Evolutionary conservation across 176 grass and related monocot genomes (phyloP).

Genomic region (Bolboschoenus planiculmis): DNA sequence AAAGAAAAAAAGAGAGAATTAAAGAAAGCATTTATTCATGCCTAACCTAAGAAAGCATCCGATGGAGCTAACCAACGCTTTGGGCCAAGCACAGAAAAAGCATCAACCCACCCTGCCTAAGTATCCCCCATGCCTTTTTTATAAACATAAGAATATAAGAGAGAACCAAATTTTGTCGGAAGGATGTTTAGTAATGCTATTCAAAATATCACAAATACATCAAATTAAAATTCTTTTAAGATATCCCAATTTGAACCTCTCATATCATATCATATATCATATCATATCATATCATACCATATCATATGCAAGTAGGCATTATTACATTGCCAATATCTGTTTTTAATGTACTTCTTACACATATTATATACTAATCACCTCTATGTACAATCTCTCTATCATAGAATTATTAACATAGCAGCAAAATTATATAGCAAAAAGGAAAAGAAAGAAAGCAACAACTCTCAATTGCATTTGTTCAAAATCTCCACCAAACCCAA

Average conservation of each 20-base stretch:
- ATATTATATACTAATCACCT: conserved; percentile 30
- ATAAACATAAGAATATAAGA: neutral
- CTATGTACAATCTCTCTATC: conserved; percentile 55
- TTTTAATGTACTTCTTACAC: conserved; percentile 19
- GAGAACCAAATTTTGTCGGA: neutral
- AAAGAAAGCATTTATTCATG: conserved; percentile 24
- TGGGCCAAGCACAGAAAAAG: neutral
- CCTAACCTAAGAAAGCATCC: conserved; percentile 27
- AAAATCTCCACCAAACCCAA: conserved; percentile 47
- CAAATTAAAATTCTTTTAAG: conserved; percentile 6
- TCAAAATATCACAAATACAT: neutral
- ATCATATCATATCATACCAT: too few species aligned
- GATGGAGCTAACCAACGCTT: conserved; percentile 6
- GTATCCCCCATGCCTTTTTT: neutral
- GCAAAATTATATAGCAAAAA: conserved; percentile 40
- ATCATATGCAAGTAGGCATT: conserved; percentile 2
- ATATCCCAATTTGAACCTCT: neutral
- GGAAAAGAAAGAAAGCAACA: neutral
- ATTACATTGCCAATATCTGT: conserved; percentile 8
- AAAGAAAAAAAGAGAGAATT: conserved; percentile 20
- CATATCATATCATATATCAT: too few species aligned
- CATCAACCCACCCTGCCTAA: conserved; percentile 2
- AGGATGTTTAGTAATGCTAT: neutral
- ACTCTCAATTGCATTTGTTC: conserved; percentile 38
- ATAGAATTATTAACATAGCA: conserved; percentile 40